Evolutionary conservation across 768 basidiomycete genomes (phyloP).

Genomic region (Lactarius pseudohatsudake): DNA sequence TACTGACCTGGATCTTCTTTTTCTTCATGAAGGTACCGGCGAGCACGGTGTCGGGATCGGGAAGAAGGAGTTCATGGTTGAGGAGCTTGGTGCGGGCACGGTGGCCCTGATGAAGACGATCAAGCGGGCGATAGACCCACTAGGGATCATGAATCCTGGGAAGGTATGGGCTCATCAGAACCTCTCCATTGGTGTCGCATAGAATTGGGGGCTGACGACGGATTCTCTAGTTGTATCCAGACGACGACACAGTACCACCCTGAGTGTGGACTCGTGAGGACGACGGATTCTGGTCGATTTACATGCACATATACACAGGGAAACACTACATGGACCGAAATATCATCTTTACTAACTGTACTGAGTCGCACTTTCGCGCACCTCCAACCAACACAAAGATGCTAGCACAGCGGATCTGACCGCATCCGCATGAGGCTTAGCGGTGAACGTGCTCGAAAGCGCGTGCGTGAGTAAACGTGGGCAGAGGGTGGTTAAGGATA

Average conservation of each 20-base stretch:
- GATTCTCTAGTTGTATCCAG: constrained; percentile 18
- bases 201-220: not conserved
- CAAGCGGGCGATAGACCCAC: constrained; percentile 72
- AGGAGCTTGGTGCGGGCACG: constrained; percentile 81
- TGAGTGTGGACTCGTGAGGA: not conserved
- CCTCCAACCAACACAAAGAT: too few relatives aligned
- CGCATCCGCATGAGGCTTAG: not conserved
- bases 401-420: too few relatives aligned
- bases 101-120: constrained; percentile 82
- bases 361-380: too few relatives aligned
- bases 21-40: constrained; percentile 53
- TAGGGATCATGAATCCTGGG: constrained; percentile 79
- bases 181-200: not conserved
- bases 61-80: constrained; percentile 75
- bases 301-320: not conserved
- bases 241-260: constrained; percentile 5
- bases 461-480: too few relatives aligned
- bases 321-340: not conserved
- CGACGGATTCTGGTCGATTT: not conserved
- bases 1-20: constrained; percentile 7
- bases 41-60: constrained; percentile 90
- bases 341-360: too few relatives aligned
- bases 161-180: constrained; percentile 49
- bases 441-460: too few relatives aligned
- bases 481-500: too few relatives aligned